A percentile compares a stretch with the other conserved stretches of the same genome.
Evolutionary conservation across 2,329 filamentous ascomycete genomes (phyloP).

Genomic region (Phaeosphaeriaceae sp.): DNA sequence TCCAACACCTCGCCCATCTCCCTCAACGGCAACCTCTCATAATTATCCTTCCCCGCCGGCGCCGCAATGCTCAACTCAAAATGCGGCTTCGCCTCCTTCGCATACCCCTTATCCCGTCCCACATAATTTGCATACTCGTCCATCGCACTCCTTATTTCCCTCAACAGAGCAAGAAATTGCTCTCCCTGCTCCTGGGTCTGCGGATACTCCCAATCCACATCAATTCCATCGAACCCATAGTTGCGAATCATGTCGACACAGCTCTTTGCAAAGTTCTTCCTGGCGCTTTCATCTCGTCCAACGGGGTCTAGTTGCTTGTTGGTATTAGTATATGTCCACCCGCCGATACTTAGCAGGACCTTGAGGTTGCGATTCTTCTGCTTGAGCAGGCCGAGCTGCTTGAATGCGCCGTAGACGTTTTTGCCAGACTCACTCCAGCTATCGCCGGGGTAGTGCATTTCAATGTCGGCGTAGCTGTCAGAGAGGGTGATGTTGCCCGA

Average conservation of each 20-base stretch:
- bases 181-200: constrained; percentile 49
- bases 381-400: constrained; percentile 80
- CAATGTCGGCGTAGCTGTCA: constrained; percentile 44
- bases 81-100: constrained; percentile 37
- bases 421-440: constrained; percentile 70
- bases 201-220: constrained; percentile 60
- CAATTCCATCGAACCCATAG: constrained; percentile 71
- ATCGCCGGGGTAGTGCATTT: constrained; percentile 69
- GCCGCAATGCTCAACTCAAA: constrained; percentile 57
- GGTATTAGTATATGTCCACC: constrained; percentile 73
- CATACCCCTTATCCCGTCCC: constrained; percentile 17
- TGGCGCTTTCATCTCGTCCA: constrained; percentile 64
- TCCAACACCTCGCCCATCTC: constrained; percentile 55
- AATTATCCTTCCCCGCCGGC: constrained; percentile 54
- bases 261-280: constrained; percentile 72
- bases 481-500: constrained; percentile 70
- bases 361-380: constrained; percentile 79
- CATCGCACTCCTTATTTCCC: constrained; percentile 48
- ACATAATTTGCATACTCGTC: constrained; percentile 51
- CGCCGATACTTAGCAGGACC: constrained; percentile 82
- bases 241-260: constrained; percentile 80
- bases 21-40: constrained; percentile 50
- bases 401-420: constrained; percentile 79
- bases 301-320: constrained; percentile 77
- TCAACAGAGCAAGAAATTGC: constrained; percentile 51